Conservation (phyloP, 305 asterid species). For the Fraxinus ornus region DNA sequence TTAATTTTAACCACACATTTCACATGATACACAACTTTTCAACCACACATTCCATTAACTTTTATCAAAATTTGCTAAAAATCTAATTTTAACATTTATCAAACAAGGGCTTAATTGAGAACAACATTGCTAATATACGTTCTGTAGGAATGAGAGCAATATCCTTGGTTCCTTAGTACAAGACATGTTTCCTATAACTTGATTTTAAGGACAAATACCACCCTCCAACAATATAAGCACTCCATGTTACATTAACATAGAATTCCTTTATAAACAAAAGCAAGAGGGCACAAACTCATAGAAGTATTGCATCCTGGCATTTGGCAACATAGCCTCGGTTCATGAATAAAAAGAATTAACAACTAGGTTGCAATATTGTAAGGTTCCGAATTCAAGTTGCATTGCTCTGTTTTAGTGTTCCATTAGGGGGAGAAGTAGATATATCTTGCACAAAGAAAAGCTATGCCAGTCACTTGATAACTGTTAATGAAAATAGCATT, state of each 20-base stretch:
- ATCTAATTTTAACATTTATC: too few relatives aligned
- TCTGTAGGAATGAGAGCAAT: not conserved
- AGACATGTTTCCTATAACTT: not conserved
- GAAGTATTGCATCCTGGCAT: not conserved
- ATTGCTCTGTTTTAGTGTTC: not conserved
- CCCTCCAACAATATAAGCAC: not conserved
- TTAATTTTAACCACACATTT: too few relatives aligned
- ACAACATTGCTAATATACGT: not conserved
- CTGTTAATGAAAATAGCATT: not conserved
- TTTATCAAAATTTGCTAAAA: too few relatives aligned
- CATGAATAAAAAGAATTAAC: not conserved
- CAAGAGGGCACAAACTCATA: not conserved
- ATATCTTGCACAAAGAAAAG: not conserved
- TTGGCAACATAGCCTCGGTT: not conserved
- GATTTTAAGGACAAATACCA: not conserved
- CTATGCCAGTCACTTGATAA: not conserved
- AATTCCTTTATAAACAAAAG: not conserved
- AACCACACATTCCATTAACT: too few relatives aligned
- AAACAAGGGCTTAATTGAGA: too few relatives aligned
- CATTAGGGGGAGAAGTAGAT: slow-evolving; percentile 3
- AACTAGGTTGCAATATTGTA: not conserved
- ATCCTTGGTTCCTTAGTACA: not conserved
- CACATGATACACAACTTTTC: too few relatives aligned
- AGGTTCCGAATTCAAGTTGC: not conserved
- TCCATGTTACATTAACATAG: not conserved